Percentiles rank a stretch among this genome's conserved stretches.
Conservation (phyloP, 108 stramenopile species). For the Cyclotella kingstonii region DNA sequence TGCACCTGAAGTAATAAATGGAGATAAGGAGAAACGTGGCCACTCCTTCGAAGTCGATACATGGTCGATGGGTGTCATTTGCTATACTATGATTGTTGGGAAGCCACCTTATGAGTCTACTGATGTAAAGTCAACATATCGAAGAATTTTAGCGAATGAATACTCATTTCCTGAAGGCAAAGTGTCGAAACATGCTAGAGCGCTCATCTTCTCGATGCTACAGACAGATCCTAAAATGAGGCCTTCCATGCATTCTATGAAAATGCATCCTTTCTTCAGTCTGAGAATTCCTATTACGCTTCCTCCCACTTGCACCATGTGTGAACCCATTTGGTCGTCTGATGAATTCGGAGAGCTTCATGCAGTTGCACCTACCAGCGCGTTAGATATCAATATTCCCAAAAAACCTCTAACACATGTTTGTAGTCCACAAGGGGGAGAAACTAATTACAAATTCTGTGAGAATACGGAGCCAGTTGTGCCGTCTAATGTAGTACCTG, state of each 20-base stretch:
- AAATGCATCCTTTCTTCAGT: slow-evolving; percentile 83
- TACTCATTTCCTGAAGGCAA: slow-evolving; percentile 87
- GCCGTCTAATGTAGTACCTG: slow-evolving; percentile 1
- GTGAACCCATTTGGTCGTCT: slow-evolving; percentile 66
- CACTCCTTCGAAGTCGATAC: slow-evolving; percentile 97
- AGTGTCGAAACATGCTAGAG: slow-evolving; percentile 80
- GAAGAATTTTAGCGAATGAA: slow-evolving; percentile 91
- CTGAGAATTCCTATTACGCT: slow-evolving; percentile 58
- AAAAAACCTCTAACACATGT: neutral
- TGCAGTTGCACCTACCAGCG: slow-evolving; percentile 38
- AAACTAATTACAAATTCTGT: neutral
- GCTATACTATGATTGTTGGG: slow-evolving; percentile 95
- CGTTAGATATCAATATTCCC: slow-evolving; percentile 28
- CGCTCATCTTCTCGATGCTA: slow-evolving; percentile 87
- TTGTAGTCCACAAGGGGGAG: neutral
- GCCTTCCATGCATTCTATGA: slow-evolving; percentile 74
- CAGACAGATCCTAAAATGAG: slow-evolving; percentile 86
- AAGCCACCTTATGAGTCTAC: slow-evolving; percentile 97
- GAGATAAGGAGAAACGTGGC: slow-evolving; percentile 81
- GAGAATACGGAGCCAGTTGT: neutral
- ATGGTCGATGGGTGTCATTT: slow-evolving; percentile 97
- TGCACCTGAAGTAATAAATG: slow-evolving; percentile 97
- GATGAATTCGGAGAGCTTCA: slow-evolving; percentile 54
- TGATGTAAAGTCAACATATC: slow-evolving; percentile 98
- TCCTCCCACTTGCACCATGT: slow-evolving; percentile 53